phyloP scores from a whole-genome alignment of 1,284 basidiomycete genomes.

The Fomitopsis palustris region DNA sequence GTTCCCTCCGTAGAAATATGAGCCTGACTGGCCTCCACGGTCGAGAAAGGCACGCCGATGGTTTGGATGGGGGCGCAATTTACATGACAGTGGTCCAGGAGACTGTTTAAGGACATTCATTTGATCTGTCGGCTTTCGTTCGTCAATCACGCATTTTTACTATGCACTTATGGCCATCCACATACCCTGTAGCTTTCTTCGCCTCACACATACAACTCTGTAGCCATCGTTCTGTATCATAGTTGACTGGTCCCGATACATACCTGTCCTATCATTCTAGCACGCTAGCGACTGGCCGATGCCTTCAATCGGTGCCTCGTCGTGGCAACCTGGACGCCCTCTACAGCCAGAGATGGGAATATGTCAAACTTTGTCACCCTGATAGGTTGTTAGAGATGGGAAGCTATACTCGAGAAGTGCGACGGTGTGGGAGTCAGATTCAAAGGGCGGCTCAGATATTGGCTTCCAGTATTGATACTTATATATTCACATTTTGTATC shows the following conservation, averaged over 20 bases:
- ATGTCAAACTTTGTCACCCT: no score
- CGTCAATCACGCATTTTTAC: background rate
- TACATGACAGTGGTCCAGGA: slow-evolving; percentile 41
- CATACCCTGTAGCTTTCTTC: background rate
- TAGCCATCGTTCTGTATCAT: slow-evolving; percentile 1
- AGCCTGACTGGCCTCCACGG: slow-evolving; percentile 12
- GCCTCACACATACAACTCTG: background rate
- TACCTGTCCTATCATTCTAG: background rate
- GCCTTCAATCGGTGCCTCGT: background rate
- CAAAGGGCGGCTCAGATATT: background rate
- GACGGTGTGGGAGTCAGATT: background rate
- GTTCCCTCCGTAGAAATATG: slow-evolving; percentile 11
- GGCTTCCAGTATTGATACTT: background rate
- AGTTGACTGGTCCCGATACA: background rate
- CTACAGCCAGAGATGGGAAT: no score
- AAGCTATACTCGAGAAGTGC: no score
- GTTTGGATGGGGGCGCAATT: slow-evolving; percentile 24
- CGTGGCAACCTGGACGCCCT: no score
- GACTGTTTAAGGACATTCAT: slow-evolving; percentile 18
- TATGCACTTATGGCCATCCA: background rate
- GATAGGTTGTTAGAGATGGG: no score
- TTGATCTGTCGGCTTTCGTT: background rate
- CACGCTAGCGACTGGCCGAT: no score
- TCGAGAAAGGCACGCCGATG: slow-evolving; percentile 14
- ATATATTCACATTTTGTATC: background rate